Conservation (phyloP, 305 asterid species). For the Fraxinus baroniana region DNA sequence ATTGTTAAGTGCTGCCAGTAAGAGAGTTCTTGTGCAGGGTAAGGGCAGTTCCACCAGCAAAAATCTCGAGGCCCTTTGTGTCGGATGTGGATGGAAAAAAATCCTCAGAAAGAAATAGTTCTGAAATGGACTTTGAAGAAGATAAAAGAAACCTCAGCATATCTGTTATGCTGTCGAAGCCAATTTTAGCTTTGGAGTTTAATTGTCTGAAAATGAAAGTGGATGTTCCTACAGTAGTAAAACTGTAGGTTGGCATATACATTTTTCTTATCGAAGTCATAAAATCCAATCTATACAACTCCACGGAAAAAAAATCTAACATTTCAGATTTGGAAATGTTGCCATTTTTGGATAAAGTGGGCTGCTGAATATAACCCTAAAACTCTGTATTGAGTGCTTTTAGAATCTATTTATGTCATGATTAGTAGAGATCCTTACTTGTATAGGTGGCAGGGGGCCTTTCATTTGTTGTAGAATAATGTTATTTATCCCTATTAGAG, state of each 20-base stretch:
- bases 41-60: constrained; percentile 62
- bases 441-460: neutral
- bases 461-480: neutral
- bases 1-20: neutral
- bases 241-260: neutral
- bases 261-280: neutral
- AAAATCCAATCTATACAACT: neutral
- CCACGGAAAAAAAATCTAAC: neutral
- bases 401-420: neutral
- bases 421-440: neutral
- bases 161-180: constrained; percentile 79
- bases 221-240: constrained; percentile 56
- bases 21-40: constrained; percentile 42
- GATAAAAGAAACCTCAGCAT: constrained; percentile 60
- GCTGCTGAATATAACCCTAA: neutral
- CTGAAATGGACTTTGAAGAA: constrained; percentile 22
- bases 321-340: neutral
- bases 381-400: neutral
- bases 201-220: constrained; percentile 71
- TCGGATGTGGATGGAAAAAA: constrained; percentile 29
- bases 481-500: neutral
- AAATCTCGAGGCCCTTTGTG: constrained; percentile 47
- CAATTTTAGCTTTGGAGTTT: constrained; percentile 75
- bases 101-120: constrained; percentile 16
- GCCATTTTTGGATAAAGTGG: neutral